phyloP scores from a whole-genome alignment of 345 rosid genomes.

The Citrus inodora region DNA sequence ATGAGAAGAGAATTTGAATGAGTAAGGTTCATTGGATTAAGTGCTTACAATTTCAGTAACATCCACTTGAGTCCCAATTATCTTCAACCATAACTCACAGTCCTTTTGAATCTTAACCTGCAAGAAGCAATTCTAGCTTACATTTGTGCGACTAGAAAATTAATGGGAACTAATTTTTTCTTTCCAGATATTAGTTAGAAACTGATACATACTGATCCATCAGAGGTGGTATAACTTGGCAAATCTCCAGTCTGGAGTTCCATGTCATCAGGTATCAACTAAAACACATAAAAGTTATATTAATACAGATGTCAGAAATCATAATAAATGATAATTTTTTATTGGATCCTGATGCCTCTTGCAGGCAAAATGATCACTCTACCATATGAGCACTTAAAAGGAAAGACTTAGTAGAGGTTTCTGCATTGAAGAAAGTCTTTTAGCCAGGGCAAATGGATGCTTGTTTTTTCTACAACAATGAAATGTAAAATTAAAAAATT shows the following conservation, averaged over 20 bases:
- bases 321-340: background rate
- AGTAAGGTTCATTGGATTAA: background rate
- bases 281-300: background rate
- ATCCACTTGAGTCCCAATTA: slow-evolving; percentile 67
- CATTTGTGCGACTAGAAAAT: background rate
- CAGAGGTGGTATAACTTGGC: slow-evolving; percentile 91
- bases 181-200: background rate
- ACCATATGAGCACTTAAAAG: too few species aligned
- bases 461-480: too few species aligned
- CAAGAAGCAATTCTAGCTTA: background rate
- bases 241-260: slow-evolving; percentile 90
- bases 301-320: background rate
- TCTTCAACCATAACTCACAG: slow-evolving; percentile 76
- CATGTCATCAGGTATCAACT: slow-evolving; percentile 96
- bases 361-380: too few species aligned
- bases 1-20: background rate
- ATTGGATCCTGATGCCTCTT: too few species aligned
- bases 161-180: background rate
- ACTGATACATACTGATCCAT: slow-evolving; percentile 68
- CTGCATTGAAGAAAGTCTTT: too few species aligned
- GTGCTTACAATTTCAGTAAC: slow-evolving; percentile 15
- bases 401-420: too few species aligned
- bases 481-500: too few species aligned
- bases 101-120: slow-evolving; percentile 36
- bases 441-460: too few species aligned